These are phyloP conservation scores for Vigna mungo DNA, from an alignment of 306 rosid species.

Conservation along the genomic window DNA sequence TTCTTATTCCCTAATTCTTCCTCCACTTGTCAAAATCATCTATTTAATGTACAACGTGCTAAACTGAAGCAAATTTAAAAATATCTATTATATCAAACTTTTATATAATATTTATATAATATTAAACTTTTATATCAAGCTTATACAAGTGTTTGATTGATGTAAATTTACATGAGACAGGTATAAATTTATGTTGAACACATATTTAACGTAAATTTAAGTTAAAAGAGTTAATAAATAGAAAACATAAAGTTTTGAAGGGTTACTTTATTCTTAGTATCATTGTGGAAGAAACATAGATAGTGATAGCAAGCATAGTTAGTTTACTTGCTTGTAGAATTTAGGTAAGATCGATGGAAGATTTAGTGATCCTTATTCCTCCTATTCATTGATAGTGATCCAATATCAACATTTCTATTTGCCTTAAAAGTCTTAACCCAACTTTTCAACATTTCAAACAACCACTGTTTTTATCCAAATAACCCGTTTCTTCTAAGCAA, in stretches of 20 bases:
- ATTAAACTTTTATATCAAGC: too few relatives aligned
- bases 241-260: background rate
- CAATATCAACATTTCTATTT: slow-evolving; percentile 20
- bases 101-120: too few relatives aligned
- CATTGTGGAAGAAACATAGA: slow-evolving; percentile 9
- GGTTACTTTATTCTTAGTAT: slow-evolving; percentile 8
- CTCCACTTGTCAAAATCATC: too few relatives aligned
- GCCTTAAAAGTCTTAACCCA: slow-evolving; percentile 4
- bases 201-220: too few relatives aligned
- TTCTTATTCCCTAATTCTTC: too few relatives aligned
- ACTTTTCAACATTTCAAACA: slow-evolving; percentile 12
- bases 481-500: slow-evolving; percentile 27
- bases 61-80: too few relatives aligned
- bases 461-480: background rate
- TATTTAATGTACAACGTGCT: too few relatives aligned
- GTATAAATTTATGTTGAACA: too few relatives aligned
- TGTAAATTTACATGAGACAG: too few relatives aligned
- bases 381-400: background rate
- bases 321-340: slow-evolving; percentile 25
- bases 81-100: too few relatives aligned
- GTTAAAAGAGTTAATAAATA: background rate
- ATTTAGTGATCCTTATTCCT: background rate
- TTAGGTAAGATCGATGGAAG: slow-evolving; percentile 14
- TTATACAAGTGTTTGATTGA: too few relatives aligned
- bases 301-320: slow-evolving; percentile 39